Base-by-base conservation (phyloP, 169 alveolate genomes). In the Plasmodium reichenowi region DNA sequence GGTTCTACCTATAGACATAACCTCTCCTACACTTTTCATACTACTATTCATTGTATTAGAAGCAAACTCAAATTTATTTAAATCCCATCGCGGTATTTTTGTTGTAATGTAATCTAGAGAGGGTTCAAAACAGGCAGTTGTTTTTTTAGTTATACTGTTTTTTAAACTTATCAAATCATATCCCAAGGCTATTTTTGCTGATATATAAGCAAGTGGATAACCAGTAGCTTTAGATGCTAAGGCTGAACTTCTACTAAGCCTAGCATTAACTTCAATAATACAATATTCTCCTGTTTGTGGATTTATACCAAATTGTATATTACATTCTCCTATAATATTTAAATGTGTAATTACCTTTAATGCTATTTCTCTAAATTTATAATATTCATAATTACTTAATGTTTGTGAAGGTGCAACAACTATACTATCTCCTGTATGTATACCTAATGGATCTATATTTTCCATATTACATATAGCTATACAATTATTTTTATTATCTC, bases 391-490 rank as follows among this genome's bases (percentile, higher is more conserved):
- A 72, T 94, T 95, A 72, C 93, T 93, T 68, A 96, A 93, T 22
- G 98, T 96, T 94, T 96, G 97, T 1, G 97, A 96, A 20, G 98
- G 98, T 17, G 98, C 98, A 13, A 96, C 96, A 59, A 96, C 98
- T 54, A 96, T 94, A 89, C 97, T 95, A 67, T 96, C 98, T 12
- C 98, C 98, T n/a, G 98, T 96, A 94, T 96, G 98, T 71, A 96
- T 94, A 54, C 98, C 98, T 70, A 96, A 94, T 20, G 98, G 98
- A 88, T 96, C 97, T 50, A 96, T 91, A 93, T 96, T 96, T 76
- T 96, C 98, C 98, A 96, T 96, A 88, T 96, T 96, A 70, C 97
- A 96, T 12, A 96, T 97, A 52, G 97, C 83, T 64, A 96, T 93
- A 92, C 98, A 96, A 92, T 96, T 96, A 93, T 96, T 95, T 74